These are phyloP conservation scores for Trypanosomatidae sp. DNA, from an alignment of 208 protist genomes.

Conservation along the genomic window DNA sequence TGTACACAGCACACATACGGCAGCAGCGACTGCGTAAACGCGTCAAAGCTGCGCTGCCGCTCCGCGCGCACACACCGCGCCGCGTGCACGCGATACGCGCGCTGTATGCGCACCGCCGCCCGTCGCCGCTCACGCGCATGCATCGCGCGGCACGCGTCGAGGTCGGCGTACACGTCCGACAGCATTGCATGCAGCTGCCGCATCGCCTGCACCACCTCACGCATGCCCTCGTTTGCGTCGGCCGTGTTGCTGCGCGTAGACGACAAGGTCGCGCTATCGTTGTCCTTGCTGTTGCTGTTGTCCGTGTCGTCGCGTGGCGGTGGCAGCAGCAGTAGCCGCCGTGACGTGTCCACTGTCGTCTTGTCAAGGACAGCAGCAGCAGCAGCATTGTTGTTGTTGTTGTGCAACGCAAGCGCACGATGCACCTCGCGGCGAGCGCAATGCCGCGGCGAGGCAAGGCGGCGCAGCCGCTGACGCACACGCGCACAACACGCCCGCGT, in stretches of 20 bases:
- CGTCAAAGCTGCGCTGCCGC: constrained; percentile 10
- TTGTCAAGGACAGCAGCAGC: neutral
- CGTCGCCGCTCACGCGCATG: constrained; percentile 20
- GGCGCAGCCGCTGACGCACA: constrained; percentile 28
- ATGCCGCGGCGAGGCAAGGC: neutral
- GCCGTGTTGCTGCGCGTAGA: neutral
- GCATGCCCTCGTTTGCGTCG: constrained; percentile 9
- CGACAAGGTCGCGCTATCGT: neutral
- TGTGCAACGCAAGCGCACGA: constrained; percentile 1
- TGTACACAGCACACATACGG: constrained; percentile 23
- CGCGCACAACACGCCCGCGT: constrained; percentile 11
- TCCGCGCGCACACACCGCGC: constrained; percentile 10
- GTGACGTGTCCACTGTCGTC: too few species aligned
- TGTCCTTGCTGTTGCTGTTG: neutral
- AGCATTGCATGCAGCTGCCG: constrained; percentile 37
- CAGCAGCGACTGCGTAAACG: constrained; percentile 22
- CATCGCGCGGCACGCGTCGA: constrained; percentile 44
- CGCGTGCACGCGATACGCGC: constrained; percentile 47
- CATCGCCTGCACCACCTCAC: constrained; percentile 35
- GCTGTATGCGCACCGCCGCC: constrained; percentile 65
- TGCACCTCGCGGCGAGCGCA: too few species aligned
- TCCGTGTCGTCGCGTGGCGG: neutral
- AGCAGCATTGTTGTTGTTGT: neutral
- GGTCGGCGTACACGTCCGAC: constrained; percentile 41
- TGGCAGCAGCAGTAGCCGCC: neutral